phyloP scores from a whole-genome alignment of 176 grass and related monocot species.

The Musa beccarii region DNA sequence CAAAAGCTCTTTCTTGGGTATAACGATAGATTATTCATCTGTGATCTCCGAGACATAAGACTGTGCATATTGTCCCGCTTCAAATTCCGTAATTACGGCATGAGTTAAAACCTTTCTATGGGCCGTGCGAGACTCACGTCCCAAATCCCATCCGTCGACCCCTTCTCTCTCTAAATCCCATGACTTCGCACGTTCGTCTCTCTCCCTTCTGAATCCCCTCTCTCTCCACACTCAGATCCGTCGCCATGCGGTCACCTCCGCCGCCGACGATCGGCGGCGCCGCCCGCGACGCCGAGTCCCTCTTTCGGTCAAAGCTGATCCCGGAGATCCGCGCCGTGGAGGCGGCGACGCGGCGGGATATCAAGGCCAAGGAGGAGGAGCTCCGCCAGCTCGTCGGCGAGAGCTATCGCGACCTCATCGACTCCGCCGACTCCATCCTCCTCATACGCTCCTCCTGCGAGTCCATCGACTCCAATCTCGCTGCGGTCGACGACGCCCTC shows the following conservation, averaged over 20 bases:
- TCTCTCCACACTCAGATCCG: not conserved
- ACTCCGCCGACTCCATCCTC: slow-evolving; percentile 89
- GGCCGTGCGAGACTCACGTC: not conserved
- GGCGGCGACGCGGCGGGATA: slow-evolving; percentile 58
- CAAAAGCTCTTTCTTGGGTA: too few species aligned
- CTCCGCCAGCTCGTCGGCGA: slow-evolving; percentile 91
- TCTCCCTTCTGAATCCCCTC: not conserved
- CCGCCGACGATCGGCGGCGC: slow-evolving; percentile 23
- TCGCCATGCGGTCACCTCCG: slow-evolving; percentile 24
- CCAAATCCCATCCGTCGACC: not conserved
- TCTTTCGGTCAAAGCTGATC: slow-evolving; percentile 81
- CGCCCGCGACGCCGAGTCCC: slow-evolving; percentile 63
- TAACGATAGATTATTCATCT: too few species aligned
- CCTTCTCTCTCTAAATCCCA: not conserved
- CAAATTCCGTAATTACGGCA: too few species aligned
- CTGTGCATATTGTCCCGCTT: too few species aligned
- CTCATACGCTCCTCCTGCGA: slow-evolving; percentile 83
- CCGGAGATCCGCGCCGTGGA: slow-evolving; percentile 76
- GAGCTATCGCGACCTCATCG: slow-evolving; percentile 95
- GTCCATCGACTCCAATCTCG: slow-evolving; percentile 56
- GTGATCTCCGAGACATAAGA: too few species aligned
- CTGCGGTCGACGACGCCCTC: slow-evolving; percentile 52
- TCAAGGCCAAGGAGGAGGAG: slow-evolving; percentile 90
- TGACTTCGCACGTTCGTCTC: not conserved
- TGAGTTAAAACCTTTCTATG: not conserved